These are phyloP conservation scores for Ascocoryne sarcoides DNA, from an alignment of 2,329 filamentous ascomycete species.

Conservation along the genomic window DNA sequence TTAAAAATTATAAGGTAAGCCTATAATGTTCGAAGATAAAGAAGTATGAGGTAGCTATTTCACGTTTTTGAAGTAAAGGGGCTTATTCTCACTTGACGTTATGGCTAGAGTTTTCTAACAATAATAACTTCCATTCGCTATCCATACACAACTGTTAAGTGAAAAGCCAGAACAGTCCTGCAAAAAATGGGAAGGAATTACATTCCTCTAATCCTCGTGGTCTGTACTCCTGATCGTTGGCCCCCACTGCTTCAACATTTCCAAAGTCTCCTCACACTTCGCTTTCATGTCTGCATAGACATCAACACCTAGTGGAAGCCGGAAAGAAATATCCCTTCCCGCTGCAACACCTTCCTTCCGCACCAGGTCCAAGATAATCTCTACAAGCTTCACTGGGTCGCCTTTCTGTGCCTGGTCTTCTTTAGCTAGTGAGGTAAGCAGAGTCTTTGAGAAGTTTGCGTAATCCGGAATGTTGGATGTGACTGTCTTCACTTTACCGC, in stretches of 20 bases:
- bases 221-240: too few species aligned
- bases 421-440: not conserved
- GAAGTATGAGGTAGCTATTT: too few species aligned
- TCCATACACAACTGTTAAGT: too few species aligned
- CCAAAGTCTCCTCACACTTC: slow-evolving; percentile 17
- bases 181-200: too few species aligned
- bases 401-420: slow-evolving; percentile 31
- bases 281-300: slow-evolving; percentile 22
- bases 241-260: slow-evolving; percentile 14
- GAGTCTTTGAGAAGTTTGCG: slow-evolving; percentile 24
- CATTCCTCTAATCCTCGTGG: too few species aligned
- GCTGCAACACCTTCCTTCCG: slow-evolving; percentile 26
- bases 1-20: too few species aligned
- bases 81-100: too few species aligned
- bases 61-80: too few species aligned
- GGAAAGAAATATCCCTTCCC: slow-evolving; percentile 26
- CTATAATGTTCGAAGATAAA: too few species aligned
- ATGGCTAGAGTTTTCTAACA: too few species aligned
- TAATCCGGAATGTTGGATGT: not conserved
- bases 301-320: slow-evolving; percentile 32
- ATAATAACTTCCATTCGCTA: too few species aligned
- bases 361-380: slow-evolving; percentile 32
- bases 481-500: not conserved
- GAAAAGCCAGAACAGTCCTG: too few species aligned
- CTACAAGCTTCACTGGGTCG: slow-evolving; percentile 32